Conservation (phyloP, 2,329 filamentous ascomycete species). For the Tolypocladium inflatum region DNA sequence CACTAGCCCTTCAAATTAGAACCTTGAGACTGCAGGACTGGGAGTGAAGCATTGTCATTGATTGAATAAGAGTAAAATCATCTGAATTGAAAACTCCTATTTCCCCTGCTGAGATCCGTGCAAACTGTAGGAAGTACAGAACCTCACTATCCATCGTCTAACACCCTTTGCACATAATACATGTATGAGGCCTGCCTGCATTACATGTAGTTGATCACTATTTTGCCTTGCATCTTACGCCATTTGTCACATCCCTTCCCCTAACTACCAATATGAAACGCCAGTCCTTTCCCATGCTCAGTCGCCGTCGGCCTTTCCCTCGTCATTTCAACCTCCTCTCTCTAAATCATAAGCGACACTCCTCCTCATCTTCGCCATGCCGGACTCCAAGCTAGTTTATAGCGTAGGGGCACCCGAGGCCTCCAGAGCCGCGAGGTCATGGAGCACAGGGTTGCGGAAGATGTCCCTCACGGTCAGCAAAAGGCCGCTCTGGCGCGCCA, state of each 20-base stretch:
- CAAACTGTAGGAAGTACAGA: not conserved
- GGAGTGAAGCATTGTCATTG: not conserved
- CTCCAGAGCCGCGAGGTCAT: not conserved
- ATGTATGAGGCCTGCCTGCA: not conserved
- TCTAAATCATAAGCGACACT: not conserved
- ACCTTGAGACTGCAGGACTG: not conserved
- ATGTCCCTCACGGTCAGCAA: constrained; percentile 16
- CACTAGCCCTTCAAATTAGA: not conserved
- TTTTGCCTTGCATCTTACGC: not conserved
- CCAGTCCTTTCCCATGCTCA: not conserved
- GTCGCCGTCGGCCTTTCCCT: too few relatives aligned
- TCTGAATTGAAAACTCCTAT: not conserved
- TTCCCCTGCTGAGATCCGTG: not conserved
- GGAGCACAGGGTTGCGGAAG: constrained; percentile 10
- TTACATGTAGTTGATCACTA: not conserved
- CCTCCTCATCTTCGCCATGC: not conserved
- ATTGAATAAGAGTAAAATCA: not conserved
- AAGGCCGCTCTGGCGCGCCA: constrained; percentile 15
- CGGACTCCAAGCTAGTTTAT: not conserved
- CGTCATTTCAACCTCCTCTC: too few relatives aligned
- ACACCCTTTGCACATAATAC: not conserved
- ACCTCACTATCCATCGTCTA: not conserved
- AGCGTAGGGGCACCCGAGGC: not conserved
- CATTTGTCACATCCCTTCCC: not conserved
- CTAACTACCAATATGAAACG: not conserved